phyloP scores from a whole-genome alignment of 192 early-diverging fungal genomes.

The Rhizophagus clarus region DNA sequence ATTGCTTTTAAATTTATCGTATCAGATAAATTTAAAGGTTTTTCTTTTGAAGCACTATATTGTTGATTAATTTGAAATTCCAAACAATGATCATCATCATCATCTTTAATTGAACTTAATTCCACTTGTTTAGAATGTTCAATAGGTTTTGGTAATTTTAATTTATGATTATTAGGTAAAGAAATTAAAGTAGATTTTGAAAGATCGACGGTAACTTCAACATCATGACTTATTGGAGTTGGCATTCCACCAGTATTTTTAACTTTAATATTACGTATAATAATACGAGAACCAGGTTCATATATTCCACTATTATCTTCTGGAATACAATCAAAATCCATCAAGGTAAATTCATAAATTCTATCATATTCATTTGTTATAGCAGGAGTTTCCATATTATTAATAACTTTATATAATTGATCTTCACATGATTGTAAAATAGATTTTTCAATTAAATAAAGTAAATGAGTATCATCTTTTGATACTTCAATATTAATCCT shows the following conservation, averaged over 20 bases:
- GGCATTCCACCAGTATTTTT: neutral
- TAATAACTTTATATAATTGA: neutral
- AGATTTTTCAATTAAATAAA: neutral
- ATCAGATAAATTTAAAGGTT: neutral
- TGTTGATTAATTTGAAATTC: neutral
- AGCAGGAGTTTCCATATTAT: too few relatives aligned
- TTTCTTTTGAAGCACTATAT: neutral
- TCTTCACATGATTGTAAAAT: neutral
- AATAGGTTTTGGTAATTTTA: neutral
- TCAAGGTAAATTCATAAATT: neutral
- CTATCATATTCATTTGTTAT: neutral
- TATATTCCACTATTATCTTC: neutral
- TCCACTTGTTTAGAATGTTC: neutral
- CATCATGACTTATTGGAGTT: neutral
- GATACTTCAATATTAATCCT: neutral
- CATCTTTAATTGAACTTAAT: neutral
- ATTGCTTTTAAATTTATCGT: neutral
- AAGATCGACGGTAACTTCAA: neutral
- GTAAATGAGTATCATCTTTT: neutral
- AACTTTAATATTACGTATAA: neutral
- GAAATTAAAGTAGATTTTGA: neutral
- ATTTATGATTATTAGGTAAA: neutral
- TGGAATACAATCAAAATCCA: neutral
- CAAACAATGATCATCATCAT: neutral
- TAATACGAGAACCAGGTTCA: neutral